Conservation (phyloP, 371 early-diverging fungal species). For the Apophysomyces sp. region DNA sequence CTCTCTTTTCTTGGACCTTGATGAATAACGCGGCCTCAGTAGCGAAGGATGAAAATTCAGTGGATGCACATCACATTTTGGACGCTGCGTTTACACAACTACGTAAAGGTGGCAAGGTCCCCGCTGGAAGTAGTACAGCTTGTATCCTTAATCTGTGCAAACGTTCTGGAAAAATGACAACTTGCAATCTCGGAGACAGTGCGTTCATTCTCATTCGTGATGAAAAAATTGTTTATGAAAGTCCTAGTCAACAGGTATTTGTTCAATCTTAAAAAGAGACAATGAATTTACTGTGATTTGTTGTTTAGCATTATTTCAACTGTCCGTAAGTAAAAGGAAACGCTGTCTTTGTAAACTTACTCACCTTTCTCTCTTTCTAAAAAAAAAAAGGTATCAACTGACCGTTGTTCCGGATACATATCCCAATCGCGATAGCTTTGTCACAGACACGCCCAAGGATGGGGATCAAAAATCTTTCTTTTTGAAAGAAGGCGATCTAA, state of each 20-base stretch:
- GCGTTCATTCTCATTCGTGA: slow-evolving; percentile 64
- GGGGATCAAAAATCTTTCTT: slow-evolving; percentile 59
- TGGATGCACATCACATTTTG: slow-evolving; percentile 62
- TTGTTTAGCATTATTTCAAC: slow-evolving; percentile 61
- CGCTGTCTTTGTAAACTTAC: neutral
- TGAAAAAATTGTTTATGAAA: slow-evolving; percentile 59
- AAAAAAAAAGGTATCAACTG: slow-evolving; percentile 63
- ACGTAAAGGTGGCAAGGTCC: slow-evolving; percentile 55
- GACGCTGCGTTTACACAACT: slow-evolving; percentile 59
- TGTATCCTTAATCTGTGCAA: slow-evolving; percentile 66
- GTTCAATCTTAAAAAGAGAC: neutral
- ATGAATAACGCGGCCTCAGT: slow-evolving; percentile 70
- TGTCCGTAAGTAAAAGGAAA: slow-evolving; percentile 51
- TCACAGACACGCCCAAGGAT: slow-evolving; percentile 65
- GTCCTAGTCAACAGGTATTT: slow-evolving; percentile 59
- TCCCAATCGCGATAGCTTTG: slow-evolving; percentile 53
- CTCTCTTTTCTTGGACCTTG: slow-evolving; percentile 68
- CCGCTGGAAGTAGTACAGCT: slow-evolving; percentile 70
- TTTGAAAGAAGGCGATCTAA: slow-evolving; percentile 66
- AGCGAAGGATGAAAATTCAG: slow-evolving; percentile 44
- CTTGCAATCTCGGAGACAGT: slow-evolving; percentile 68
- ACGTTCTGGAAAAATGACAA: slow-evolving; percentile 58
- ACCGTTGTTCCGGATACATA: slow-evolving; percentile 61
- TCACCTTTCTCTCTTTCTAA: neutral
- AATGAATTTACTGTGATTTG: neutral